Base-by-base conservation (phyloP, 2,329 filamentous ascomycete genomes). In the Diaporthe humulicola region DNA sequence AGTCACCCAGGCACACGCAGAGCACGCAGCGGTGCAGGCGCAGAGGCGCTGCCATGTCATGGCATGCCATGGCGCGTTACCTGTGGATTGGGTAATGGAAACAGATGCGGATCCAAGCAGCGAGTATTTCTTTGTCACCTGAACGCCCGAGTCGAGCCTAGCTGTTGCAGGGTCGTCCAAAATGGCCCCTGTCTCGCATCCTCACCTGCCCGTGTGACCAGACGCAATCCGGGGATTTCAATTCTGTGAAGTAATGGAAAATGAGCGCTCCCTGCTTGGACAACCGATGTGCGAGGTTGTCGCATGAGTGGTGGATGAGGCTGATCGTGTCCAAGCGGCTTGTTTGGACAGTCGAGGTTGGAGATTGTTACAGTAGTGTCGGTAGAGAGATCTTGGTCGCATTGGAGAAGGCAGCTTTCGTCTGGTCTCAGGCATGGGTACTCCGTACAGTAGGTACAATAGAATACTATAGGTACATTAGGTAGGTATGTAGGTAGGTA, bases 11-110 rank as follows among this genome's bases (percentile, higher is more conserved):
- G 33, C 7, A 22, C 48, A 50, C n/a, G n/a, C n/a, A n/a, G n/a
- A n/a, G n/a, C n/a, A n/a, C n/a, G n/a, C n/a, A n/a, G n/a, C n/a
- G n/a, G n/a, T n/a, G n/a, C n/a, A n/a, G n/a, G n/a, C n/a, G n/a
- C n/a, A n/a, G n/a, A n/a, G n/a, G n/a, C 28, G 52, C 15, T 71
- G 40, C 54, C 45, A 48, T 56, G 74, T 33, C 33, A 22, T 48
- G 40, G 74, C 71, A 74, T 61, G 74, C 67, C 72, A 60, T 40
- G 45, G 66, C 52, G 50, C 38, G 66, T 76, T 73, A 74, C 64
- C 70, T 75, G 73, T 61, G 75, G 73, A 76, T 76, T 76, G 73
- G 70, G 75, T 76, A 76, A 76, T 75, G 38, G 52, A 76, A 76
- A 76, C 69, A 33, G 54, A 45, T 36, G 45, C 54, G 38, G 66